Evolutionary conservation across 192 early-diverging fungal species (phyloP), one percentile per base, ranked within the genome.

Genomic region (Gigaspora rosea): DNA sequence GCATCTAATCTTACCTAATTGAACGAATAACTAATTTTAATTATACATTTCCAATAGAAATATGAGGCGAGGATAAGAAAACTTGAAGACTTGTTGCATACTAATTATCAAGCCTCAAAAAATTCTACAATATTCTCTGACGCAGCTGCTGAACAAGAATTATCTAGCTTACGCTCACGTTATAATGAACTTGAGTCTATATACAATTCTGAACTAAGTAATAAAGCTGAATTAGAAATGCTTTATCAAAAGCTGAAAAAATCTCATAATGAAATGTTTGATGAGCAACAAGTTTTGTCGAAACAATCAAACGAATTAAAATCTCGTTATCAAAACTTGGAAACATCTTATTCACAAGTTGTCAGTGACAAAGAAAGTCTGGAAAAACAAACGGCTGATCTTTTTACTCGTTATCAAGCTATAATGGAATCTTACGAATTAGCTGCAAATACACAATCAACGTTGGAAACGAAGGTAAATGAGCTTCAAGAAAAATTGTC

Each of bases 61-160:
- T 56, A 56, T 56, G 52, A 56, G 2, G 12, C 52, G 11, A 13
- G 52, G 4, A 56, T 56, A 11, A 56, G 12, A 15, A 56, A n/a
- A 18, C 52, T 56, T 11, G 52, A 56, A 56, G 18, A 64, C 41
- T 66, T 66, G 46, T 9, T 47, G 13, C n/a, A 9, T n/a, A 47
- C 41, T 47, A 47, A 80, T 65, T 82, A 80, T 52, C 73, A 79
- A 11, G 75, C 81, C n/a, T 62, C 73, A 15, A 75, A 51, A 48
- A 49, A 20, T 50, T 27, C 62, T 32, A 12, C 10, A 27, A 2
- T 61, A 4, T 7, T 36, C 22, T n/a, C 49, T 32, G 22, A 32
- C 18, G 11, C 22, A 48, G 58, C 48, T 35, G 8, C 11, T 32
- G 48, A 9, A 7, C 47, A 71, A 71, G 69, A 71, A 32, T 13